phyloP scores from a whole-genome alignment of 2,329 filamentous ascomycete species.

The Cryphonectria carpinicola region DNA sequence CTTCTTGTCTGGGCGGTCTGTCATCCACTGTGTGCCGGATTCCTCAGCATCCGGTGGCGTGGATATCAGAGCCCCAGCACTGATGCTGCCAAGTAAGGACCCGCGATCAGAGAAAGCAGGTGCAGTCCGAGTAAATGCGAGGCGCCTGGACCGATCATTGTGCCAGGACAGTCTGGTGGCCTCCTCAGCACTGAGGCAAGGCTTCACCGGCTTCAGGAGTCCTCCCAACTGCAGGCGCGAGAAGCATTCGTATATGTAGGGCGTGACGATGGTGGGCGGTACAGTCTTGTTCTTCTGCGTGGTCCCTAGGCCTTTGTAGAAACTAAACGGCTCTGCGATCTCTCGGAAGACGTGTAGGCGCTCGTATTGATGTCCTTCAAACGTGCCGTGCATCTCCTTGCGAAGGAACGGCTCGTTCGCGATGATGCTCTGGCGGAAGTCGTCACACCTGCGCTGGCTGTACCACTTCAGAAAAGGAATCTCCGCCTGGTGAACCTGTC shows the following conservation, averaged over 20 bases:
- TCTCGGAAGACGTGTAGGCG: conserved; percentile 60
- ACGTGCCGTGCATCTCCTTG: conserved; percentile 63
- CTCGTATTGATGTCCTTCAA: conserved; percentile 36
- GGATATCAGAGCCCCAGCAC: conserved; percentile 54
- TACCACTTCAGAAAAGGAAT: conserved; percentile 59
- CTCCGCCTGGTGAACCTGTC: conserved; percentile 46
- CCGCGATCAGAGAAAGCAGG: conserved; percentile 21
- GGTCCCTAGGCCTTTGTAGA: conserved; percentile 13
- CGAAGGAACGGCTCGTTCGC: conserved; percentile 66
- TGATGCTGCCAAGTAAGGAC: conserved; percentile 40
- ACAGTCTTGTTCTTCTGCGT: conserved; percentile 16
- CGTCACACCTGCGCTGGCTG: conserved; percentile 47
- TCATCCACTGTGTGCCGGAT: conserved; percentile 60
- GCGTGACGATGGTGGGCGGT: conserved; percentile 67
- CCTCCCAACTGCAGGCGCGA: conserved; percentile 62
- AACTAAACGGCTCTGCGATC: conserved; percentile 33
- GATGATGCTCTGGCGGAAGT: conserved; percentile 66
- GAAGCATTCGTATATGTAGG: conserved; percentile 69
- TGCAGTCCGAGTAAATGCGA: background rate
- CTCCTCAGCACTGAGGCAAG: conserved; percentile 33
- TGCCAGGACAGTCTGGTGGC: conserved; percentile 31
- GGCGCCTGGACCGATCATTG: background rate
- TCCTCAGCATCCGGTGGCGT: conserved; percentile 50
- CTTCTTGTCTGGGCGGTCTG: conserved; percentile 49
- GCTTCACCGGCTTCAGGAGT: conserved; percentile 47